Evolutionary conservation across 805 yeast genomes (phyloP).

Genomic region (Yarrowia hollandica): DNA sequence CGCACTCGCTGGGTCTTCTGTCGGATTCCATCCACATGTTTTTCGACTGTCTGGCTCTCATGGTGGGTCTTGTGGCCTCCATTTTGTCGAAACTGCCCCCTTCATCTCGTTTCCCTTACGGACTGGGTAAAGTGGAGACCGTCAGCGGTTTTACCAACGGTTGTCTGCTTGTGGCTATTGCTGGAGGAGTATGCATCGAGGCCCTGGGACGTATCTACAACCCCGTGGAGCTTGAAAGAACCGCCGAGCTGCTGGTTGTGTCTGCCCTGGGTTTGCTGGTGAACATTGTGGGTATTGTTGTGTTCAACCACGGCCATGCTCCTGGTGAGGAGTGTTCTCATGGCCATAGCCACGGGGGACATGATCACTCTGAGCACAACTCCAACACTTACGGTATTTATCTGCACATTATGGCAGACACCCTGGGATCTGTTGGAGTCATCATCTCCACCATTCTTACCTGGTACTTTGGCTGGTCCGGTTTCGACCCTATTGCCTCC

Average conservation of each 20-base stretch:
- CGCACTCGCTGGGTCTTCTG: conserved; percentile 85
- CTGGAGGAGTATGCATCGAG: conserved; percentile 83
- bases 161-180: conserved; percentile 80
- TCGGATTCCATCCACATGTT: conserved; percentile 98
- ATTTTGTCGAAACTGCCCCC: conserved; percentile 59
- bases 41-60: conserved; percentile 85
- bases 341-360: conserved; percentile 43
- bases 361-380: conserved; percentile 42
- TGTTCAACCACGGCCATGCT: conserved; percentile 83
- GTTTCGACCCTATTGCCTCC: conserved; percentile 93
- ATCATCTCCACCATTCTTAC: conserved; percentile 84
- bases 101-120: conserved; percentile 78
- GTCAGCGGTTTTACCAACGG: conserved; percentile 96
- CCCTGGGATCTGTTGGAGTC: conserved; percentile 95
- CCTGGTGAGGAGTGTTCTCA: conserved; percentile 47
- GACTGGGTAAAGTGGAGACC: conserved; percentile 80
- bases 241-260: conserved; percentile 82
- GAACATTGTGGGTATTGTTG: conserved; percentile 88
- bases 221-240: conserved; percentile 76
- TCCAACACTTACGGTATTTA: conserved; percentile 93
- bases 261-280: conserved; percentile 82
- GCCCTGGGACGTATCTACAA: conserved; percentile 76
- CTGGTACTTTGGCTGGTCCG: conserved; percentile 65
- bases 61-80: conserved; percentile 87
- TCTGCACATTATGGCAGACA: conserved; percentile 90